Conservation (phyloP, 2,329 filamentous ascomycete genomes). For the Colletotrichum coccodes region DNA sequence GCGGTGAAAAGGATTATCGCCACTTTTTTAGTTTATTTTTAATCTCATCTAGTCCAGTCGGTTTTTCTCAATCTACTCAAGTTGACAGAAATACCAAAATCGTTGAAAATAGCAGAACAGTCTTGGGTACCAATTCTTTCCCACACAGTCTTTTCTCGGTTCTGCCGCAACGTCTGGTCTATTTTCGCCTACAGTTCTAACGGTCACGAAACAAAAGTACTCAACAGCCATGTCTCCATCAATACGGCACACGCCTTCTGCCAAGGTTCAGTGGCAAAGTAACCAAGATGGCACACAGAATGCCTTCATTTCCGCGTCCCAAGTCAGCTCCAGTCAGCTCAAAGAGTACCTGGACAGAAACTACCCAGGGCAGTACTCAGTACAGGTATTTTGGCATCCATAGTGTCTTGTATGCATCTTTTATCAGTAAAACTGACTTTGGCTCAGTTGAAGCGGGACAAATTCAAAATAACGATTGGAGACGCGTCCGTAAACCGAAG, state of each 20-base stretch:
- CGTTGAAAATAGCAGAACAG: too few species aligned
- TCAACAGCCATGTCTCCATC: neutral
- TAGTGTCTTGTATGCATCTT: too few species aligned
- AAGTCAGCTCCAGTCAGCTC: slow-evolving; percentile 17
- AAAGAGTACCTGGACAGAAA: slow-evolving; percentile 14
- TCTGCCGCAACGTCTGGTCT: too few species aligned
- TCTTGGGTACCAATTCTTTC: too few species aligned
- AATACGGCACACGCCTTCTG: neutral
- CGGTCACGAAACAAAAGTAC: too few species aligned
- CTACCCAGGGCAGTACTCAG: slow-evolving; percentile 12
- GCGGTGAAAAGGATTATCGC: too few species aligned
- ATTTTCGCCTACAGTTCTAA: too few species aligned
- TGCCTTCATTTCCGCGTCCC: slow-evolving; percentile 1
- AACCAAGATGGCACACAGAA: slow-evolving; percentile 13
- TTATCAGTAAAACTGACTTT: neutral
- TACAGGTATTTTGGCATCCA: neutral
- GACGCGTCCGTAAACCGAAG: neutral
- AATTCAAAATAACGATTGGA: slow-evolving; percentile 5
- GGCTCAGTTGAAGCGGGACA: slow-evolving; percentile 5
- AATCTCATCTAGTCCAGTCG: too few species aligned
- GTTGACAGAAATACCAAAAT: too few species aligned
- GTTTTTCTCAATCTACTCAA: too few species aligned
- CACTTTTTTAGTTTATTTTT: too few species aligned
- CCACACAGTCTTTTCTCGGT: too few species aligned
- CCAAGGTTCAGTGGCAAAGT: slow-evolving; percentile 15